Base-by-base conservation (phyloP, 2,329 filamentous ascomycete species). In the Aciculosporium take region DNA sequence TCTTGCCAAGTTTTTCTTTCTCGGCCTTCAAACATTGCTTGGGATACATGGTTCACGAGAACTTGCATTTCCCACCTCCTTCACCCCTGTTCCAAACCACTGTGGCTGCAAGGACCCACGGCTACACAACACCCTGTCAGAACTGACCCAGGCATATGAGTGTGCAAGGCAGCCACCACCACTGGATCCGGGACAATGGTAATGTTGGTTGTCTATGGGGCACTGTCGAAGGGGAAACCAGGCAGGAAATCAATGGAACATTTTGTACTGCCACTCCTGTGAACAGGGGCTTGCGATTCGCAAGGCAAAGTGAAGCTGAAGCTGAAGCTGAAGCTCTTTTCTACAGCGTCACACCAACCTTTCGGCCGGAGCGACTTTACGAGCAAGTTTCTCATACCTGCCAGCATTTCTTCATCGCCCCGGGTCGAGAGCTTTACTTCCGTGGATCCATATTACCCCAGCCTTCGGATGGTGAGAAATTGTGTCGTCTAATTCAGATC, bases 31-130 rank as follows among this genome's bases (percentile, higher is more conserved):
- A n/a, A n/a, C n/a, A n/a, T n/a, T n/a, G n/a, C 13, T 28, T 31
- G 43, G n/a, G n/a, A n/a, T n/a, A n/a, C n/a, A 41, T 37, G 39
- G 40, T 43, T 45, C 45, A 48, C 46, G n/a, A n/a, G 32, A 42
- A 37, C 39, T 39, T 44, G n/a, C n/a, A 41, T 41, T 42, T 33
- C 41, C 42, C 42, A 39, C 32, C 37, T 45, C n/a, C 9, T 29
- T 7, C 8, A 42, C 18, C 43, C 43, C 34, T 47, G 44, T 42
- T 33, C 27, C 10, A 33, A 47, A 23, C 18, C 35, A 23, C 33
- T 15, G 37, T 46, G 32, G 38, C 33, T 44, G 43, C 43, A 42
- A 40, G 40, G 28, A 30, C 44, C 33, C 27, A 37, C 15, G 23
- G 12, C 12, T 9, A 25, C 21, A 34, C 10, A 35, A 24, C 27